Base-by-base conservation (phyloP, 2,329 filamentous ascomycete genomes). In the Nemania sp. region DNA sequence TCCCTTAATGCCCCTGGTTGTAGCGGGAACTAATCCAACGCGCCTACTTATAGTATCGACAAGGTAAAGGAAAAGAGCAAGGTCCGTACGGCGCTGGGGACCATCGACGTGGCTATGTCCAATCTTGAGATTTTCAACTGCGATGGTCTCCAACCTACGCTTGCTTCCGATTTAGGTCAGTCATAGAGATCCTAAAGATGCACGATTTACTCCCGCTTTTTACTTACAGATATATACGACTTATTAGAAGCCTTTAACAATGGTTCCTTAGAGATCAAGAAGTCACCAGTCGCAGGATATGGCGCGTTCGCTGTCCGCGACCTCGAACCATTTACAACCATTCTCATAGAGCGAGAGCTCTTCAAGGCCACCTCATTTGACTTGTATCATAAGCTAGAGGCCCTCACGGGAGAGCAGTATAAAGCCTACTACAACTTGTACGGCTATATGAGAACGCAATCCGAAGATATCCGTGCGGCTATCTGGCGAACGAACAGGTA, bases 401-500 rank as follows among this genome's bases (percentile, higher is more conserved):
- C 70, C 2, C 75, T 87, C 4, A 69, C 75, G 1, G 61, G 70
- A 0, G 69, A 73, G 0, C 70, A 79, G n/a, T 77, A 73, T 38
- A 69, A 74, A 0, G 73, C 81, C 0, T 83, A 79, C 13, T 56
- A 80, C 8, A 75, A 76, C 1, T 79, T 88, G 3, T 77, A 82
- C 47, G 78, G 77, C 0, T 79, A 80, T 64, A 67, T 74, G 22
- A 35, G 13, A 66, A 75, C 15, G 66, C 72, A 24, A 75, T 79
- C 65, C 62, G 68, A 70, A 29, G 79, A 58, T 71, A 71, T 35
- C 11, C 63, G 82, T 1, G 74, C 79, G 27, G 80, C 80, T 3
- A 79, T 85, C 22, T 83, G 82, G 77, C 74, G 73, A 24, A 84
- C 84, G 0, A 87, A 87, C 67, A 78, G 81, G 84, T 86, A 75